Conservation (phyloP, 306 rosid genomes). For the Carpinus viminea region DNA sequence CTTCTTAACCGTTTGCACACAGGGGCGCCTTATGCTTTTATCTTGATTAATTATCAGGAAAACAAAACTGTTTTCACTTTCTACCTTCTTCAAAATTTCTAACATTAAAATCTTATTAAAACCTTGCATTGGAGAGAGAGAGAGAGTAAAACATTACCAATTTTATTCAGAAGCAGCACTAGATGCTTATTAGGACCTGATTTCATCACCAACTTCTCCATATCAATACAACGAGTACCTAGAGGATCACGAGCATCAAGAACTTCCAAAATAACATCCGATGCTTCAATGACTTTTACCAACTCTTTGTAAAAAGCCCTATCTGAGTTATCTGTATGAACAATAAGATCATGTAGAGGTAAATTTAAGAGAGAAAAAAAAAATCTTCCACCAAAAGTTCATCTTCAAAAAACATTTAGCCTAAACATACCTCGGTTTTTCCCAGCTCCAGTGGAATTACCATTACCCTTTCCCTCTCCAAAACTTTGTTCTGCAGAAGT, state of each 20-base stretch:
- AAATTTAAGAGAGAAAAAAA: neutral
- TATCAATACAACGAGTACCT: constrained; percentile 83
- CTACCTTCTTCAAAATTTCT: neutral
- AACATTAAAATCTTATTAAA: neutral
- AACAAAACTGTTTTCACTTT: neutral
- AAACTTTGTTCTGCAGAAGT: constrained; percentile 6
- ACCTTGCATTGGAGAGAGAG: neutral
- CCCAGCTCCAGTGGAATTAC: constrained; percentile 20
- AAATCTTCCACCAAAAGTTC: constrained; percentile 7
- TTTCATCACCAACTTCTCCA: constrained; percentile 89
- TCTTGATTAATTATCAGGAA: no score
- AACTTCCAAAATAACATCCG: constrained; percentile 94
- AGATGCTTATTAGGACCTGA: constrained; percentile 78
- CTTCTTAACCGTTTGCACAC: neutral
- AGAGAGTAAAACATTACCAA: constrained; percentile 48
- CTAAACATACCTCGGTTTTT: constrained; percentile 54
- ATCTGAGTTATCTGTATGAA: constrained; percentile 58
- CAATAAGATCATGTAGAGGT: neutral
- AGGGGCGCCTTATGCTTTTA: no score
- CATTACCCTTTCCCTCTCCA: constrained; percentile 29
- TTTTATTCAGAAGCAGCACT: constrained; percentile 88
- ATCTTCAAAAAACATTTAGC: neutral
- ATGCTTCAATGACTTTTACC: constrained; percentile 80
- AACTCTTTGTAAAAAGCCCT: constrained; percentile 88
- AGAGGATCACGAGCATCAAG: constrained; percentile 98